Conservation (phyloP, 768 basidiomycete species). For the Boletus bicolor region DNA sequence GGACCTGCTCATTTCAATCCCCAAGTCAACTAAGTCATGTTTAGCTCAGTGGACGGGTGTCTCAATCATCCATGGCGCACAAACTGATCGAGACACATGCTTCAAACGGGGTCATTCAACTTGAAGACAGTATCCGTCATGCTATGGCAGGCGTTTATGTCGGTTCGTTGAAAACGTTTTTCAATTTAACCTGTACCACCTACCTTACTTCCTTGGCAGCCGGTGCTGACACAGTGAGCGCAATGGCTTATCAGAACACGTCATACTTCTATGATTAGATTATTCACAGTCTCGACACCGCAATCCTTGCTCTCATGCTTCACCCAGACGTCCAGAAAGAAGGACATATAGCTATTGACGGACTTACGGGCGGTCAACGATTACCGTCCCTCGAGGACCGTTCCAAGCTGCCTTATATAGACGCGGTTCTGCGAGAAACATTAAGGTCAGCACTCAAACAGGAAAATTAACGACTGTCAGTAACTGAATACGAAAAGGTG, state of each 20-base stretch:
- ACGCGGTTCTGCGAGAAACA: conserved; percentile 1
- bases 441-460: background rate
- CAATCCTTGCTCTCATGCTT: conserved; percentile 3
- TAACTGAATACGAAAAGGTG: background rate
- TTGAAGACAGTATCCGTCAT: conserved; percentile 2
- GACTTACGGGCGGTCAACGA: background rate
- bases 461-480: background rate
- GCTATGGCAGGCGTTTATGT: conserved; percentile 4
- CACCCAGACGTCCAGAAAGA: conserved; percentile 1
- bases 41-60: conserved; percentile 2
- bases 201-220: background rate
- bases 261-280: background rate
- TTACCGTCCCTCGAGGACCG: conserved; percentile 1
- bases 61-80: conserved; percentile 5
- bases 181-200: background rate
- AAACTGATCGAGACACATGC: background rate
- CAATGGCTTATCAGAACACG: background rate
- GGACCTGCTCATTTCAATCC: background rate
- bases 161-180: background rate
- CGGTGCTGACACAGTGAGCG: conserved; percentile 4
- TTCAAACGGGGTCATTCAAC: background rate
- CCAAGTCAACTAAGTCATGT: background rate
- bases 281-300: background rate
- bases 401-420: background rate
- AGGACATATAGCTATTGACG: background rate